phyloP scores from a whole-genome alignment of 495 filamentous ascomycete genomes.

The Jackrogersella multiformis region DNA sequence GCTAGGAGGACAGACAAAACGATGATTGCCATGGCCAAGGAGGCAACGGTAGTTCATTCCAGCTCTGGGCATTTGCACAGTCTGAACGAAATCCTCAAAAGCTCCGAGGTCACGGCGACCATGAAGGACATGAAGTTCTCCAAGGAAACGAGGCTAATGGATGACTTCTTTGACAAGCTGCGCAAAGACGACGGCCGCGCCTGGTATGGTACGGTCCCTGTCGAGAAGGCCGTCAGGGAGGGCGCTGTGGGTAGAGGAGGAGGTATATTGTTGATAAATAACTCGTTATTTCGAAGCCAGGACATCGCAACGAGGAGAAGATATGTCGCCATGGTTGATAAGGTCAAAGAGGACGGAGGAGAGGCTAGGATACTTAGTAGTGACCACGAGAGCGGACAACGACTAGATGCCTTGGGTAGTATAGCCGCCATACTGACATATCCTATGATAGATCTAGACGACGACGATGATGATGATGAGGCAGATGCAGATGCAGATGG shows the following conservation, averaged over 20 bases:
- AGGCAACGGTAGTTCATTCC: constrained; percentile 80
- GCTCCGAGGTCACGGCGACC: constrained; percentile 74
- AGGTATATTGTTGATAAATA: constrained; percentile 84
- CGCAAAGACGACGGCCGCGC: constrained; percentile 88
- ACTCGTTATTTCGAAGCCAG: constrained; percentile 84
- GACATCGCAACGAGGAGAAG: constrained; percentile 80
- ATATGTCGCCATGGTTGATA: constrained; percentile 89
- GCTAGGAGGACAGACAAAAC: constrained; percentile 70
- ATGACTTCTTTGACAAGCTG: constrained; percentile 80
- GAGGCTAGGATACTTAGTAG: constrained; percentile 88
- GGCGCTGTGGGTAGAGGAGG: constrained; percentile 89
- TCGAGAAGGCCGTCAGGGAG: constrained; percentile 84
- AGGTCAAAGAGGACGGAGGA: constrained; percentile 87
- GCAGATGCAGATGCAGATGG: constrained; percentile 39
- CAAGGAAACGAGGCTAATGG: constrained; percentile 84
- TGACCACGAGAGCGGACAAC: constrained; percentile 91
- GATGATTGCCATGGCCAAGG: constrained; percentile 66
- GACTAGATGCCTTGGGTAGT: constrained; percentile 84
- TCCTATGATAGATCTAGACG: constrained; percentile 79
- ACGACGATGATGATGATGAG: constrained; percentile 65
- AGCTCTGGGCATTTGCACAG: constrained; percentile 85
- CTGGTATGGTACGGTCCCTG: constrained; percentile 89
- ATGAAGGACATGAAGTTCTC: constrained; percentile 88
- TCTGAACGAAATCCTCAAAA: constrained; percentile 85
- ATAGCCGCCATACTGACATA: constrained; percentile 93